Evolutionary conservation across 495 filamentous ascomycete genomes (phyloP).

Genomic region (Aspergillus bridgeri): DNA sequence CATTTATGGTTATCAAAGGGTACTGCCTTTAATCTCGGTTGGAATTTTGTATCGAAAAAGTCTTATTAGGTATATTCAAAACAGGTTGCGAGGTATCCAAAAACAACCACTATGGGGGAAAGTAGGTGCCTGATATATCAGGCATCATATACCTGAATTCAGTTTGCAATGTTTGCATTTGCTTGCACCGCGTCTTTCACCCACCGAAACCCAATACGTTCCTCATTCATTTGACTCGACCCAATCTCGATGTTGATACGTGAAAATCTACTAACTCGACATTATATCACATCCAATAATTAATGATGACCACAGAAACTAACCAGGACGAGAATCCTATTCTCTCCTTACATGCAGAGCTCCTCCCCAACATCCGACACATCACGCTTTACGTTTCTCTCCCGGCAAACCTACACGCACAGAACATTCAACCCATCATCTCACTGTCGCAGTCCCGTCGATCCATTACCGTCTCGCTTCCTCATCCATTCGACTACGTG

Average conservation of each 20-base stretch:
- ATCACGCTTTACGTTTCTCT: conserved; percentile 71
- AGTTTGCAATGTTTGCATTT: conserved; percentile 11
- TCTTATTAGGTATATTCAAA: not conserved
- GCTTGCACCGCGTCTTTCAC: not conserved
- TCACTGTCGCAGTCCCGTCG: conserved; percentile 40
- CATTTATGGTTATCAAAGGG: conserved; percentile 1
- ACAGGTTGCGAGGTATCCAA: too few relatives aligned
- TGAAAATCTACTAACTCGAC: not conserved
- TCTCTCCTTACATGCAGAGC: conserved; percentile 74
- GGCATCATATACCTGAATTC: too few relatives aligned
- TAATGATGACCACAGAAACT: conserved; percentile 1
- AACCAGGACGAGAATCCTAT: conserved; percentile 5
- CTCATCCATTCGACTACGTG: conserved; percentile 46
- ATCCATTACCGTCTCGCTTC: conserved; percentile 32
- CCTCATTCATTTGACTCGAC: not conserved
- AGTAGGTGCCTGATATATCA: not conserved
- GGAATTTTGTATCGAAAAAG: not conserved
- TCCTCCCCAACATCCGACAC: conserved; percentile 81
- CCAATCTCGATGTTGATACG: too few relatives aligned
- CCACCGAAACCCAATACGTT: not conserved
- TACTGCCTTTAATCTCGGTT: not conserved
- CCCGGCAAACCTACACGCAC: conserved; percentile 40
- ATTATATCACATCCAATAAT: not conserved
- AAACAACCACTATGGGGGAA: not conserved
- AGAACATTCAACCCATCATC: conserved; percentile 28